These are phyloP conservation scores for Phytopythium kandeliae DNA, from an alignment of 352 stramenopile species.

Conservation along the genomic window DNA sequence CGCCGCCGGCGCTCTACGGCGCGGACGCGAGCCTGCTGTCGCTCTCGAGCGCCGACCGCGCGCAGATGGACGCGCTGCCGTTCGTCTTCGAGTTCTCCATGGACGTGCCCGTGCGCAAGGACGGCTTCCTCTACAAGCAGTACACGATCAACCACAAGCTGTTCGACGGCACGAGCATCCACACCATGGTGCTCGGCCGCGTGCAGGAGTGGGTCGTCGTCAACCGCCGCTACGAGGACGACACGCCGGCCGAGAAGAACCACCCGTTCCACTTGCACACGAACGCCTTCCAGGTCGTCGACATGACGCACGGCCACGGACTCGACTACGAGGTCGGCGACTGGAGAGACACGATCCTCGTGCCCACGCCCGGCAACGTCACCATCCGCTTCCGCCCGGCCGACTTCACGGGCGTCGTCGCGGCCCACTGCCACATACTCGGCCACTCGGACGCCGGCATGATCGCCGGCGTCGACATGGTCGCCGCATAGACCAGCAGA, in stretches of 20 bases:
- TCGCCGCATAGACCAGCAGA: slow-evolving; percentile 10
- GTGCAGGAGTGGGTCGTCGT: slow-evolving; percentile 77
- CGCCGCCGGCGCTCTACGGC: slow-evolving; percentile 35
- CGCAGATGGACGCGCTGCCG: slow-evolving; percentile 23
- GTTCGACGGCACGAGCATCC: slow-evolving; percentile 42
- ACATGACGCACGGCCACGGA: slow-evolving; percentile 54
- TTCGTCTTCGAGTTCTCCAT: slow-evolving; percentile 62
- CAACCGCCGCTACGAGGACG: slow-evolving; percentile 41
- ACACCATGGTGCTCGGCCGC: slow-evolving; percentile 40
- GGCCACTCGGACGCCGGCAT: slow-evolving; percentile 81
- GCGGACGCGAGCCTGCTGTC: slow-evolving; percentile 28
- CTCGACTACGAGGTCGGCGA: slow-evolving; percentile 74
- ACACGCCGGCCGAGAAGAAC: slow-evolving; percentile 44
- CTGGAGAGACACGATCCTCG: slow-evolving; percentile 74
- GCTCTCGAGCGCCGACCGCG: slow-evolving; percentile 21
- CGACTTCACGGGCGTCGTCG: slow-evolving; percentile 51
- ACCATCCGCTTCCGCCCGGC: slow-evolving; percentile 73
- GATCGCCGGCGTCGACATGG: slow-evolving; percentile 54
- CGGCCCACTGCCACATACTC: slow-evolving; percentile 79
- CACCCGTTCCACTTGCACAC: slow-evolving; percentile 86
- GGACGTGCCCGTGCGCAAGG: slow-evolving; percentile 31
- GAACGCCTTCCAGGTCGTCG: slow-evolving; percentile 80
- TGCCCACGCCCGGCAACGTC: slow-evolving; percentile 72
- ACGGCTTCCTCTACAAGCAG: slow-evolving; percentile 66
- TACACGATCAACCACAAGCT: slow-evolving; percentile 69